Evolutionary conservation across 2,329 filamentous ascomycete genomes (phyloP), one percentile per base, ranked within the genome.

Genomic region (Capronia coronata): DNA sequence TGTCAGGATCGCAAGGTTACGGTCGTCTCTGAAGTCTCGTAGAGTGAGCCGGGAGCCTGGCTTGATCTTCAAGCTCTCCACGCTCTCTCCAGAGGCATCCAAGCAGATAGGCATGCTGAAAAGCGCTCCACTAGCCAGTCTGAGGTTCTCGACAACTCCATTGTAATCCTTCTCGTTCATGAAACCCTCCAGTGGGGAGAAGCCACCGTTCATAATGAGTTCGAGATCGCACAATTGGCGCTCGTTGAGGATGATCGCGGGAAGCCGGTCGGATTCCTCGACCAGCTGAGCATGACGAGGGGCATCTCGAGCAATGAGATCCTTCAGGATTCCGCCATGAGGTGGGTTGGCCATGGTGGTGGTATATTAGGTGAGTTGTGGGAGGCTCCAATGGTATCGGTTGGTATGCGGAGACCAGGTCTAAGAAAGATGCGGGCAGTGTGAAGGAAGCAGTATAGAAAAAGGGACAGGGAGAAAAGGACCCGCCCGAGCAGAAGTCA

Each of bases 51-150:
- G 83, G 50, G 84, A 78, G 47, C 90, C 89, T 21, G 86, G 65
- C 79, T 93, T 86, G 64, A 96, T 77, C 56, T 80, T 82, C 25
- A 84, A 68, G 62, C 83, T 76, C 59, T 91, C 77, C 65, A 97
- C 86, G 52, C 80, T 81, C 65, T 84, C 72, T 67, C 88, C 76
- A 58, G 78, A 80, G 55, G 94, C 75, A 69, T 98, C 93, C 59
- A 98, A 83, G 62, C 86, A 94, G 71, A 98, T 97, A 64, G 93
- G 93, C 74, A 98, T 98, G 71, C 82, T 87, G 75, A 97, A 97
- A 63, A 98, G 84, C 67, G 83, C 83, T 68, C 93, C 93, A 72
- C 88, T 83, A 51, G 82, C 82, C 51, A 98, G 84, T 63, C 93
- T 87, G 75, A 86, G 83, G 62, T 91, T 81, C 70, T 84, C 83